These are phyloP conservation scores for Candida broadrunensis DNA, from an alignment of 805 yeast species.

Conservation along the genomic window DNA sequence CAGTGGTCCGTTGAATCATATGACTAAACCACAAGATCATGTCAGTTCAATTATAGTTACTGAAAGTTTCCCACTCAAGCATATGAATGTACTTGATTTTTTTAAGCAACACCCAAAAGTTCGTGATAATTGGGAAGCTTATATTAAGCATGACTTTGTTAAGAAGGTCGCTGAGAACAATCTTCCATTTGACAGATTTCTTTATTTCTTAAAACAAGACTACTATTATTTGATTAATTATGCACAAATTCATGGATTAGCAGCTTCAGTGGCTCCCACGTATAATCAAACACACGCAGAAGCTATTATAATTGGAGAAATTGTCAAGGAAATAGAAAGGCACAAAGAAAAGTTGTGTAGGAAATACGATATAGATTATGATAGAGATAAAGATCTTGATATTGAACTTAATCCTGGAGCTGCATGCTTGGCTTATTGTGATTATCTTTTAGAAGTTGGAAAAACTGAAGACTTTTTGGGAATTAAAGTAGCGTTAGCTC, in stretches of 20 bases:
- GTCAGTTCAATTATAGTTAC: conserved; percentile 7
- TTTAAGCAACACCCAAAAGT: conserved; percentile 52
- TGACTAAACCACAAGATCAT: conserved; percentile 26
- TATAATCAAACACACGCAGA: conserved; percentile 49
- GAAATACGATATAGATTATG: conserved; percentile 39
- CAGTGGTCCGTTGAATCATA: conserved; percentile 78
- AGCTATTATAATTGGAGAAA: conserved; percentile 47
- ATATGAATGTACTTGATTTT: conserved; percentile 1
- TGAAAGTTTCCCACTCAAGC: background rate
- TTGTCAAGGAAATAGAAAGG: conserved; percentile 52
- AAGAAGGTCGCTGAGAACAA: conserved; percentile 48
- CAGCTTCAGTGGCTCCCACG: conserved; percentile 61
- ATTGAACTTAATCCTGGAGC: conserved; percentile 45
- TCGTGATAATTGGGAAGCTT: conserved; percentile 52
- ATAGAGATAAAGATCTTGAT: conserved; percentile 35
- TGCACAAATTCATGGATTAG: conserved; percentile 60
- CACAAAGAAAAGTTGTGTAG: conserved; percentile 50
- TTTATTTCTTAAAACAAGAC: conserved; percentile 60
- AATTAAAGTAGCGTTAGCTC: conserved; percentile 65
- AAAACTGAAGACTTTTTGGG: conserved; percentile 57
- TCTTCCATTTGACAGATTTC: conserved; percentile 49
- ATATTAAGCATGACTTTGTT: conserved; percentile 63
- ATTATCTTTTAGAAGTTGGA: conserved; percentile 56
- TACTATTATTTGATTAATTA: conserved; percentile 68
- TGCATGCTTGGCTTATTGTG: conserved; percentile 60